These are phyloP conservation scores for Stachybotrys chartarum DNA, from an alignment of 2,329 filamentous ascomycete genomes.

Conservation along the genomic window DNA sequence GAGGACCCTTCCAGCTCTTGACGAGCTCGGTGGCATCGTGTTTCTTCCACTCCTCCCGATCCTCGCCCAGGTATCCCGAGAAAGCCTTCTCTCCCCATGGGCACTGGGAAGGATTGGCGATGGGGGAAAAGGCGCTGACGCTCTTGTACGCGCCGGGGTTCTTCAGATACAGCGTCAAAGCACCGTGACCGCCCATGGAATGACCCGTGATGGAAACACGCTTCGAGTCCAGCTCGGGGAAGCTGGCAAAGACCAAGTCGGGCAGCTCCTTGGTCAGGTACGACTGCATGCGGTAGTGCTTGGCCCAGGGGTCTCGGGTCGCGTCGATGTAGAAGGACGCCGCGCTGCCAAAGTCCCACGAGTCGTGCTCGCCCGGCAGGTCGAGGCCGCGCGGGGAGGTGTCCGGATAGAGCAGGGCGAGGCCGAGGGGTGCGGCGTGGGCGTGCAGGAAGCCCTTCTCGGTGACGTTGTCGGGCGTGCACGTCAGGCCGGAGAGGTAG, in stretches of 20 bases:
- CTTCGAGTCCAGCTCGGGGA: slow-evolving; percentile 59
- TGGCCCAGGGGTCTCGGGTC: slow-evolving; percentile 62
- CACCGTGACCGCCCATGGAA: slow-evolving; percentile 96
- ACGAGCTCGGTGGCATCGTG: slow-evolving; percentile 91
- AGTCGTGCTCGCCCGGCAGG: slow-evolving; percentile 77
- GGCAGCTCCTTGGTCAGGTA: slow-evolving; percentile 92
- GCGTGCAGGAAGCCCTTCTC: slow-evolving; percentile 89
- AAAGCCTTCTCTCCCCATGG: slow-evolving; percentile 98
- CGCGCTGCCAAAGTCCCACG: slow-evolving; percentile 85
- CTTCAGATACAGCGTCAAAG: slow-evolving; percentile 84
- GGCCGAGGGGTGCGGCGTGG: slow-evolving; percentile 68
- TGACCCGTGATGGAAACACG: slow-evolving; percentile 85
- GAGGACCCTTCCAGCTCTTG: slow-evolving; percentile 60
- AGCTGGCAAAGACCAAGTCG: slow-evolving; percentile 62
- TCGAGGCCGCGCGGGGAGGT: slow-evolving; percentile 82
- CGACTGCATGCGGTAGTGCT: slow-evolving; percentile 87
- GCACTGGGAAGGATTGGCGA: slow-evolving; percentile 76
- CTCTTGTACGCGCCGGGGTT: slow-evolving; percentile 86
- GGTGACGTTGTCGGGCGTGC: slow-evolving; percentile 79
- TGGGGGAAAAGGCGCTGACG: slow-evolving; percentile 85
- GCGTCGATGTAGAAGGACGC: slow-evolving; percentile 96
- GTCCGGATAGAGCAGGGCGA: slow-evolving; percentile 93
- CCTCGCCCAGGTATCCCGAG: slow-evolving; percentile 75
- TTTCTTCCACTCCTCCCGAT: slow-evolving; percentile 71
- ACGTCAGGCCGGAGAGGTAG: slow-evolving; percentile 91